phyloP scores from a whole-genome alignment of 306 rosid species.

The Quercus parvula region DNA sequence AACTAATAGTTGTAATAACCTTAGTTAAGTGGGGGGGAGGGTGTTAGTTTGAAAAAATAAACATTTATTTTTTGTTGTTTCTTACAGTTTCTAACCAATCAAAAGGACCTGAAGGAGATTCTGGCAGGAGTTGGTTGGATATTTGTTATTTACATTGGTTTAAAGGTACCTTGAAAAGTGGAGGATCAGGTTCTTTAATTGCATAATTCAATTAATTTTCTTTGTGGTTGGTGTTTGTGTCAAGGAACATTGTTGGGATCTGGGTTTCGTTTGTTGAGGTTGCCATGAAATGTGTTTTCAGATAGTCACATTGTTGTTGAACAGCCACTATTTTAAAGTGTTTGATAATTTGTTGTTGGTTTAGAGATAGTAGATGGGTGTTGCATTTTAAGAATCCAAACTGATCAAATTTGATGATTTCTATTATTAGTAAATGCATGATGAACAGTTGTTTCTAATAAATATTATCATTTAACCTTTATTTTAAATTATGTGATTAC shows the following conservation, averaged over 20 bases:
- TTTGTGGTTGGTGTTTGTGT: slow-evolving; percentile 7
- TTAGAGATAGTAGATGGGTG: neutral
- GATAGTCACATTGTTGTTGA: neutral
- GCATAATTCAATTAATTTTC: slow-evolving; percentile 3
- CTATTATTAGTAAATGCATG: neutral
- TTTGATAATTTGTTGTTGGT: neutral
- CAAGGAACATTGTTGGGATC: slow-evolving; percentile 1
- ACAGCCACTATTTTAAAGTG: neutral
- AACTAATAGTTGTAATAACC: neutral
- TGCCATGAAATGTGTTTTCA: neutral
- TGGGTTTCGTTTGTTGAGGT: neutral
- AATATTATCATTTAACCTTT: neutral
- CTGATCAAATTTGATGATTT: neutral
- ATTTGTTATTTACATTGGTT: slow-evolving; percentile 15
- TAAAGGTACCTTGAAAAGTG: neutral
- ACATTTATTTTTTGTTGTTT: neutral
- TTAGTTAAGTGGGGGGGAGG: neutral
- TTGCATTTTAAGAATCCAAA: neutral
- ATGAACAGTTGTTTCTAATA: neutral
- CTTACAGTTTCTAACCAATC: neutral
- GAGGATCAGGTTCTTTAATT: neutral
- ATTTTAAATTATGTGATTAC: neutral
- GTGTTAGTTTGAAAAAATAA: neutral
- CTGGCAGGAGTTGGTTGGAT: neutral
- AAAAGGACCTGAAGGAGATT: neutral